These are phyloP conservation scores for Metschnikowia santaceciliae DNA, from an alignment of 805 yeast species.

Conservation along the genomic window DNA sequence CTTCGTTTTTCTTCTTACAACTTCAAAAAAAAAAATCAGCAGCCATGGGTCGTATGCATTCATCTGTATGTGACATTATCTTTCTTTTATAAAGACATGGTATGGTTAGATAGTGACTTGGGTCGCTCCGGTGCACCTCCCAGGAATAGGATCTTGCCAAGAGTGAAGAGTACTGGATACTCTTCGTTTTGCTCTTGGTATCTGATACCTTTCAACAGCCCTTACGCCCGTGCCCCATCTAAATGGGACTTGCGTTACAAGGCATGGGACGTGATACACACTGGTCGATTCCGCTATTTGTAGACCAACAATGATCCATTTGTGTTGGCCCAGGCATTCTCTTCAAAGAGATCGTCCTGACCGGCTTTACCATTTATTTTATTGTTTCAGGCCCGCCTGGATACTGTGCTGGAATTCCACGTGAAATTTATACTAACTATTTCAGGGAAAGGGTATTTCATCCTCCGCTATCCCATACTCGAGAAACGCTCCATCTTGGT, in stretches of 20 bases:
- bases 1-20: conserved; percentile 6
- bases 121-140: conserved; percentile 23
- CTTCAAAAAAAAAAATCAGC: conserved; percentile 39
- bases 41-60: conserved; percentile 99
- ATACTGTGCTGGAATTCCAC: conserved; percentile 1
- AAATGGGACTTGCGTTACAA: neutral
- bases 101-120: conserved; percentile 23
- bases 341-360: neutral
- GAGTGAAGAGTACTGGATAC: conserved; percentile 20
- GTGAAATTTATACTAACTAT: conserved; percentile 15
- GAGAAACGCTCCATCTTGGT: conserved; percentile 98
- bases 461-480: conserved; percentile 99
- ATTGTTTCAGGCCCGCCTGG: conserved; percentile 3
- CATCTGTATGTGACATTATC: conserved; percentile 69
- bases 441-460: conserved; percentile 97
- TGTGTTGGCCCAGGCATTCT: neutral
- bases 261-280: conserved; percentile 12
- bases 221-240: neutral
- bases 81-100: conserved; percentile 11
- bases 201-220: conserved; percentile 16
- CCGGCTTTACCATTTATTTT: no score
- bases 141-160: conserved; percentile 28
- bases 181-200: conserved; percentile 21
- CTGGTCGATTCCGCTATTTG: conserved; percentile 54
- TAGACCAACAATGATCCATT: conserved; percentile 12